phyloP scores from a whole-genome alignment of 2,329 filamentous ascomycete genomes.

The Trichophyton simii region DNA sequence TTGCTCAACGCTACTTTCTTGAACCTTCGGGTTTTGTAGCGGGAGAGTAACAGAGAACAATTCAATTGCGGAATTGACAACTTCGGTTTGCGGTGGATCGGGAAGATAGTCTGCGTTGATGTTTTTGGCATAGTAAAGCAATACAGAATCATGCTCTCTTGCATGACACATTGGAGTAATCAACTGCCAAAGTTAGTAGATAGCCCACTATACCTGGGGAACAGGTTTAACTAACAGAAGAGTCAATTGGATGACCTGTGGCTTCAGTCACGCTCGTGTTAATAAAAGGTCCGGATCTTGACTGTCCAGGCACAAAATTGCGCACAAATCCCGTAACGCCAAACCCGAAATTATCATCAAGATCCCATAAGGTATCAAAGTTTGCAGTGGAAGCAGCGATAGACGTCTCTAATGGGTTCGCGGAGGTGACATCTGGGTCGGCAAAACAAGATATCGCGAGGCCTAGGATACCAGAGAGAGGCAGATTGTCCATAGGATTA shows the following conservation, averaged over 20 bases:
- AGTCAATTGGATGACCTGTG: constrained; percentile 29
- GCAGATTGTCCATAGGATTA: constrained; percentile 69
- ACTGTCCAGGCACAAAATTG: constrained; percentile 42
- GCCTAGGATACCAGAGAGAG: constrained; percentile 84
- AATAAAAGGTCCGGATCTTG: background rate
- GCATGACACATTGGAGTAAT: constrained; percentile 61
- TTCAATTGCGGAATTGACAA: constrained; percentile 86
- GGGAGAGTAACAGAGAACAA: constrained; percentile 86
- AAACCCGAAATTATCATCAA: constrained; percentile 87
- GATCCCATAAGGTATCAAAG: constrained; percentile 91
- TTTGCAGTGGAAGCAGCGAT: constrained; percentile 82
- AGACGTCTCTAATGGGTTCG: constrained; percentile 69
- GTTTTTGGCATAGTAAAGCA: constrained; percentile 52
- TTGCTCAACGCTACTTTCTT: constrained; percentile 92
- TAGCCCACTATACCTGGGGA: too few species aligned
- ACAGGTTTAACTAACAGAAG: constrained; percentile 25
- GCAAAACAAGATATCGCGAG: constrained; percentile 84
- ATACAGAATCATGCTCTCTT: constrained; percentile 77
- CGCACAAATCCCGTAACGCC: constrained; percentile 76
- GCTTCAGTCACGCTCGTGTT: constrained; percentile 20
- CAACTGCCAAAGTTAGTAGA: constrained; percentile 24
- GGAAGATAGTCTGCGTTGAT: constrained; percentile 40
- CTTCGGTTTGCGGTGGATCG: constrained; percentile 79
- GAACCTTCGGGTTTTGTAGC: constrained; percentile 76
- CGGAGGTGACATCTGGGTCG: constrained; percentile 63